phyloP scores from a whole-genome alignment of 768 basidiomycete genomes.

The Tubosaeta brunneosetosa region DNA sequence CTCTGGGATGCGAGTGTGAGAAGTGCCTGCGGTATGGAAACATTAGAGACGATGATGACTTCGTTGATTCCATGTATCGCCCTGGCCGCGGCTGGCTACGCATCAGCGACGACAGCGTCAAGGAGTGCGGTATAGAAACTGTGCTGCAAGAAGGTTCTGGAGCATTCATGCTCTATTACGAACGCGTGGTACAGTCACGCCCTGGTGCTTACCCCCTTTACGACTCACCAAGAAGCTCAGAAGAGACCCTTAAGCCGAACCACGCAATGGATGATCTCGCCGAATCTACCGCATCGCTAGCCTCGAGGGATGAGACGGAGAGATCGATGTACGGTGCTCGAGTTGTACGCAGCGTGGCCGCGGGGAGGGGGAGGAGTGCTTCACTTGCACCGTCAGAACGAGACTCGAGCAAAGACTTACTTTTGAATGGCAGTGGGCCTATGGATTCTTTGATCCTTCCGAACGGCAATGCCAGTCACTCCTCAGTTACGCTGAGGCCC shows the following conservation, averaged over 20 bases:
- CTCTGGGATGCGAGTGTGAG: conserved; percentile 45
- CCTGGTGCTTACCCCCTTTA: conserved; percentile 31
- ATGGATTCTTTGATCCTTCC: conserved; percentile 9
- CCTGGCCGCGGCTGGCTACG: conserved; percentile 78
- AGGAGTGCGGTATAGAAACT: conserved; percentile 67
- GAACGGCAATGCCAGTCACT: conserved; percentile 23
- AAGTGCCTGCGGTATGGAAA: conserved; percentile 45
- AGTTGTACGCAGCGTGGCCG: conserved; percentile 53
- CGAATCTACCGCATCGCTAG: conserved; percentile 46
- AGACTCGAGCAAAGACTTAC: conserved; percentile 13
- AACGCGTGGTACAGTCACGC: conserved; percentile 50
- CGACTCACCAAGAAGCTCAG: conserved; percentile 46
- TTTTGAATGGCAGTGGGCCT: conserved; percentile 11
- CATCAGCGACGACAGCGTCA: conserved; percentile 81
- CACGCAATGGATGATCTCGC: conserved; percentile 33
- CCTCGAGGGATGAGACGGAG: conserved; percentile 20
- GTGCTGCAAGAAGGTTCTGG: conserved; percentile 72
- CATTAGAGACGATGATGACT: conserved; percentile 53
- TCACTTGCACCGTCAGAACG: conserved; percentile 32
- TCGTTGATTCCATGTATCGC: conserved; percentile 25
- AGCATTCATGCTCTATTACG: conserved; percentile 93
- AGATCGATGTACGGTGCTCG: conserved; percentile 38
- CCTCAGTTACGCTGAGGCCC: conserved; percentile 21
- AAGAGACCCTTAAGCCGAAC: conserved; percentile 62
- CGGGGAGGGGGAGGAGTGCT: conserved; percentile 40